Evolutionary conservation across 2,329 filamentous ascomycete species (phyloP), one percentile per base, ranked within the genome.

Genomic region (Reticulascus tulasneorum): DNA sequence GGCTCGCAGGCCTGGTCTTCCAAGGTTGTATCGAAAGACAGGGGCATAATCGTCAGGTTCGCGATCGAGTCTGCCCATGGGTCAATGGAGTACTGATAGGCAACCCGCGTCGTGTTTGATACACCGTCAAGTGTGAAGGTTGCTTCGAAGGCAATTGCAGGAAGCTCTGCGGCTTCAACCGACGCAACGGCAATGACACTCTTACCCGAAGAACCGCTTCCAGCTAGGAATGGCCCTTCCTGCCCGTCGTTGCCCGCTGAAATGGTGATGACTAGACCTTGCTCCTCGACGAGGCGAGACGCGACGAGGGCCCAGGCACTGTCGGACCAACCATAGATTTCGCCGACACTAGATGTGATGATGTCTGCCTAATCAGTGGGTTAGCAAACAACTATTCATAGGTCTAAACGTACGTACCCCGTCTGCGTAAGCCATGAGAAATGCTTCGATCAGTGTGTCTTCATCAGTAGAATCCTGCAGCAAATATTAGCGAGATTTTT

Each of bases 121-220:
- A 26, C 18, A 16, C 36, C 32, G 16, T 20, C 26, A n/a, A 16
- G 12, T 9, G 18, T 22, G 10, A 38, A 23, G 2, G 34, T 31
- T 7, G 42, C 40, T 19, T 43, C 32, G n/a, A 47, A 44, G 1
- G 42, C 34, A 22, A 45, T 20, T 1, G 33, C 42, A 2, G 41
- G 43, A 2, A 44, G 31, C 1, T 42, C 33, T 12, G 39, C 44
- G 2, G 54, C 44, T 17, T 56, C 53, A 19, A 67, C 52, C 0
- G 68, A 67, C 15, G 65, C 68, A 23, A 69, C 56, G 10, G 65
- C 59, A 10, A 65, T 61, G 6, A 65, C 61, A 7, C 60, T 55
- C 28, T 55, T 54, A 7, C 65, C 67, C 6, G 62, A 59, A 10
- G 63, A 54, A 9, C 64, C 63, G 15, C 56, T 58, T 21, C 53